Evolutionary conservation across 2,329 filamentous ascomycete species (phyloP).

Genomic region (Colletotrichum abscissum): DNA sequence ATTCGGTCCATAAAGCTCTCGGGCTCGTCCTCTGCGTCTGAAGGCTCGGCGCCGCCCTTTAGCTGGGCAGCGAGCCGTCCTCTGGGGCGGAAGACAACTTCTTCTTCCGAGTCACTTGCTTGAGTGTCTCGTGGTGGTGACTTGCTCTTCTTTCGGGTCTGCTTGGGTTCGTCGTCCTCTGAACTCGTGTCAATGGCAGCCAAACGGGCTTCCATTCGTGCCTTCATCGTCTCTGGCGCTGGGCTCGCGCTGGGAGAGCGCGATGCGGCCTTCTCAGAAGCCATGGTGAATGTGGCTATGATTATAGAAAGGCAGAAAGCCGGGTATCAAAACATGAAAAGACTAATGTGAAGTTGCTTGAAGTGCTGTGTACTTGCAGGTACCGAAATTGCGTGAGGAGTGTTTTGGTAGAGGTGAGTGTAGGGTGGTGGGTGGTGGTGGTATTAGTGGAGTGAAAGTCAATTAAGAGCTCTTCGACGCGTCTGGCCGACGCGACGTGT

Average conservation of each 20-base stretch:
- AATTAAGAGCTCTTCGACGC: slow-evolving; percentile 34
- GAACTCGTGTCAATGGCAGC: slow-evolving; percentile 62
- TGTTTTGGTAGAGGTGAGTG: slow-evolving; percentile 20
- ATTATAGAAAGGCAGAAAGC: background rate
- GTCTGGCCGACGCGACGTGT: slow-evolving; percentile 31
- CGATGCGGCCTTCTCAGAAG: slow-evolving; percentile 59
- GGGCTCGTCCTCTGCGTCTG: slow-evolving; percentile 38
- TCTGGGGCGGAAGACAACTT: slow-evolving; percentile 59
- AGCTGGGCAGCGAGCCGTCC: slow-evolving; percentile 75
- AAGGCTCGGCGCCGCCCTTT: slow-evolving; percentile 51
- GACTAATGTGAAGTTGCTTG: background rate
- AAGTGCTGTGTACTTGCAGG: background rate
- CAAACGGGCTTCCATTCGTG: slow-evolving; percentile 66
- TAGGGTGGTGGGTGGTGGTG: background rate
- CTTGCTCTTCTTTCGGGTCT: slow-evolving; percentile 11
- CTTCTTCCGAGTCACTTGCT: slow-evolving; percentile 41
- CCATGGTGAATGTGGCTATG: slow-evolving; percentile 52
- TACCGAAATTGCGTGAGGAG: slow-evolving; percentile 29
- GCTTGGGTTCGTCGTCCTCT: slow-evolving; percentile 44
- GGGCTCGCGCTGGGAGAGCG: slow-evolving; percentile 53
- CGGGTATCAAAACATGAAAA: slow-evolving; percentile 31
- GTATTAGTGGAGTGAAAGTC: slow-evolving; percentile 23
- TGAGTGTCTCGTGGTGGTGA: slow-evolving; percentile 4
- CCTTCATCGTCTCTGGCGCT: slow-evolving; percentile 55
- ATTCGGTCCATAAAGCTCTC: slow-evolving; percentile 54